Evolutionary conservation across 345 rosid species (phyloP).

Genomic region (Syzygium jambos): DNA sequence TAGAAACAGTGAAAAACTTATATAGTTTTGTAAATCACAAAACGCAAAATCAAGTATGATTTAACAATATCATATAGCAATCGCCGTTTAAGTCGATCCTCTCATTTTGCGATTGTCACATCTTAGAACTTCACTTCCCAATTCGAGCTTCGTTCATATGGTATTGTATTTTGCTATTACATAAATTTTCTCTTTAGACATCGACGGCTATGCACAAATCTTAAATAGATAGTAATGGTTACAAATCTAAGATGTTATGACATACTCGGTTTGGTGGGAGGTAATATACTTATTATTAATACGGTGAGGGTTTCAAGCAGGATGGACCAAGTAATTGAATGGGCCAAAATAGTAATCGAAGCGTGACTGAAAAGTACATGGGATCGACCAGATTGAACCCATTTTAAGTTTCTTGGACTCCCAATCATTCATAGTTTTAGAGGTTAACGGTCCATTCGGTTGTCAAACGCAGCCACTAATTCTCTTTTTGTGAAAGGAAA

Average conservation of each 20-base stretch:
- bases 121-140: neutral
- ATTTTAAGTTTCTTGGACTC: neutral
- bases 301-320: too few relatives aligned
- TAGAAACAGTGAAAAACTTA: neutral
- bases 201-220: neutral
- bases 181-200: neutral
- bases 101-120: neutral
- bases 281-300: neutral
- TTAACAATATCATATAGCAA: neutral
- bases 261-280: neutral
- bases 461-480: neutral
- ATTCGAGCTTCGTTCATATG: neutral
- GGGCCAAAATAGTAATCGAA: neutral
- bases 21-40: neutral
- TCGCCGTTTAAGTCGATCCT: neutral
- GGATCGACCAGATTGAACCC: neutral
- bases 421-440: neutral
- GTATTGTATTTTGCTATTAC: neutral
- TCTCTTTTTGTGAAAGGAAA: neutral
- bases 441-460: neutral
- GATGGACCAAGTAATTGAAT: neutral
- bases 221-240: too few relatives aligned
- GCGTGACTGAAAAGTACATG: neutral
- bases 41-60: neutral
- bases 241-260: neutral